Evolutionary conservation across 805 yeast species (phyloP), one percentile per base, ranked within the genome.

Genomic region (Candida takata): DNA sequence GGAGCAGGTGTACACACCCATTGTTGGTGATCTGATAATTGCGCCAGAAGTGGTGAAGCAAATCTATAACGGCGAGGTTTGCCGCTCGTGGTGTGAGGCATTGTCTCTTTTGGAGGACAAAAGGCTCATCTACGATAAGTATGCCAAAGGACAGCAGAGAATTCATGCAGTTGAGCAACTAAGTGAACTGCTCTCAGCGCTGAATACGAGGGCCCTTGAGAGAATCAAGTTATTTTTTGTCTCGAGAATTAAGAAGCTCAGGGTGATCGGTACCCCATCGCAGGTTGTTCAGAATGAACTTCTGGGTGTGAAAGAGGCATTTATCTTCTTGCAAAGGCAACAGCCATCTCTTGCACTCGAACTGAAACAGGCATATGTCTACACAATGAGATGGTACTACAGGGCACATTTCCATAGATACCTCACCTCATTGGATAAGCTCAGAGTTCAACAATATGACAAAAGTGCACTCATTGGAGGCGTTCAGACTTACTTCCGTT

Each of bases 321-420:
- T 62, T 46, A 60, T 61, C 4, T 86, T 84, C 41, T 55, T 90
- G 26, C 55, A 64, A 4, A 49, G 59, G 5, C 72, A 75, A 33
- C 73, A 82, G 38, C 67, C 71, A 8, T 67, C 75, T 6, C 60
- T 92, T 36, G 90, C 95, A 0, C 54, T 62, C 12, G 92, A 85
- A 51, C 67, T 92, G 27, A 70, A 77, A 36, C 72, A 72, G 48
- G 97, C 97, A 0, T 92, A 92, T 55, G 62, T 79, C 14, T 78
- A 77, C 50, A 90, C 97, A 3, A 88, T 92, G 84, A 67, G 74
- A 49, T 92, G 98, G 98, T 92, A 90, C 61, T 92, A 92, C 56
- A 67, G 71, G 39, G 72, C 81, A 38, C 74, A 83, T 47, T 90
- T 88, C 52, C 77, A 79, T 13, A 74, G 87, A 43, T 88, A 87